Base-by-base conservation (phyloP, 1,139 yeast genomes). In the Debaryomyces psychrophilus region DNA sequence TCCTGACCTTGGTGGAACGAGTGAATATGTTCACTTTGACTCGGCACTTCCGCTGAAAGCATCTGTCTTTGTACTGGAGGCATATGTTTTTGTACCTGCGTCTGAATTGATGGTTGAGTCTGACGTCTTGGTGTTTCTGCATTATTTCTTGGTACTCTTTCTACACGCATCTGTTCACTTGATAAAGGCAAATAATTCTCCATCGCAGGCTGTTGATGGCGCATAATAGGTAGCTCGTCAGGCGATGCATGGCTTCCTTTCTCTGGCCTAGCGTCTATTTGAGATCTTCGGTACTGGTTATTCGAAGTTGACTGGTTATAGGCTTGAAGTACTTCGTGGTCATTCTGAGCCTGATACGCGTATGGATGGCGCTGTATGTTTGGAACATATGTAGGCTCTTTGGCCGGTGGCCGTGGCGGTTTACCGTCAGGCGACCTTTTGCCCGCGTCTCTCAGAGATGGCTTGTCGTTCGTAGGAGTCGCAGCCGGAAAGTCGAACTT, bases 391-490 rank as follows among this genome's bases (percentile, higher is more conserved):
- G 7, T 17, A 15, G 17, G 31, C 11, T 27, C 33, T 15, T 37
- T 28, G 6, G 15, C 20, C 11, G 34, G 41, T 18, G 41, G 34
- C 6, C 34, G 27, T 4, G 41, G 41, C 6, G 41, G 41, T 8
- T 37, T 37, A n/a, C 41, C 34, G n/a, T 37, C 40, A 8, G 15
- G 12, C 15, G 40, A 18, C 8, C 33, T 15, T 6, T 17, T 22
- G 8, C 4, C 35, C 5, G n/a, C 11, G 12, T 20, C 35, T 14
- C 15, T 22, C 11, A 39, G 36, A 33, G 43, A 18, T 8, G 43
- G 29, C 2, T 28, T 15, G 4, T 39, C 23, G 8, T 33, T 33
- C 14, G 8, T 18, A 18, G 44, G 15, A 14, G 41, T 17, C 12
- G 6, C n/a, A 2, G 40, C 5, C 5, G 39, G 41, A 17, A 41